Conservation (phyloP, 169 alveolate species). For the Eimeria acervulina region DNA sequence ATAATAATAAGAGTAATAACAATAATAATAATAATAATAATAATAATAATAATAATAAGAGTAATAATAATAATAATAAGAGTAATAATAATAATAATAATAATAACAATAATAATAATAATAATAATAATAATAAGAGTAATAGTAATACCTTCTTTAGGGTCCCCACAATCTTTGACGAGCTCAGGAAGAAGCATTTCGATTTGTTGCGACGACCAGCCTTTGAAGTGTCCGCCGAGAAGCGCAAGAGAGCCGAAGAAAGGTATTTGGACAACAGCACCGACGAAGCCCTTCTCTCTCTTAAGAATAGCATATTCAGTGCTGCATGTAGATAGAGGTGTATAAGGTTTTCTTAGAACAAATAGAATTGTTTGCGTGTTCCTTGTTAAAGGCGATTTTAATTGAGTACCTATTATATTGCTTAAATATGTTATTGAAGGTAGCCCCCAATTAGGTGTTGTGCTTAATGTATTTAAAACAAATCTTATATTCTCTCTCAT, state of each 20-base stretch:
- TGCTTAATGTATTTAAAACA: conserved; percentile 12
- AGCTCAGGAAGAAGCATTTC: neutral
- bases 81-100: too few species aligned
- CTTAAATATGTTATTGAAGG: neutral
- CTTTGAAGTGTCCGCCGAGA: conserved; percentile 54
- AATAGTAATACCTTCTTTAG: neutral
- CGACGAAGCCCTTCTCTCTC: conserved; percentile 59
- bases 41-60: too few species aligned
- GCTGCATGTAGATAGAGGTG: neutral
- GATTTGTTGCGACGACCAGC: conserved; percentile 38
- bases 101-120: too few species aligned
- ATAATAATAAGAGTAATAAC: too few species aligned
- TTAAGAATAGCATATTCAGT: neutral
- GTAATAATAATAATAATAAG: too few species aligned
- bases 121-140: too few species aligned
- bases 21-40: too few species aligned
- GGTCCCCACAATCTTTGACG: neutral
- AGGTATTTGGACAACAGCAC: neutral
- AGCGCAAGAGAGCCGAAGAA: conserved; percentile 26
- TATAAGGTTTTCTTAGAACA: conserved; percentile 9
- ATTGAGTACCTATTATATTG: conserved; percentile 46
- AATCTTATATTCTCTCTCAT: neutral
- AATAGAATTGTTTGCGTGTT: conserved; percentile 28
- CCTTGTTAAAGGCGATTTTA: neutral
- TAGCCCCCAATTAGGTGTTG: conserved; percentile 23